phyloP scores from a whole-genome alignment of 2,329 filamentous ascomycete genomes.

The Apiospora koreana region DNA sequence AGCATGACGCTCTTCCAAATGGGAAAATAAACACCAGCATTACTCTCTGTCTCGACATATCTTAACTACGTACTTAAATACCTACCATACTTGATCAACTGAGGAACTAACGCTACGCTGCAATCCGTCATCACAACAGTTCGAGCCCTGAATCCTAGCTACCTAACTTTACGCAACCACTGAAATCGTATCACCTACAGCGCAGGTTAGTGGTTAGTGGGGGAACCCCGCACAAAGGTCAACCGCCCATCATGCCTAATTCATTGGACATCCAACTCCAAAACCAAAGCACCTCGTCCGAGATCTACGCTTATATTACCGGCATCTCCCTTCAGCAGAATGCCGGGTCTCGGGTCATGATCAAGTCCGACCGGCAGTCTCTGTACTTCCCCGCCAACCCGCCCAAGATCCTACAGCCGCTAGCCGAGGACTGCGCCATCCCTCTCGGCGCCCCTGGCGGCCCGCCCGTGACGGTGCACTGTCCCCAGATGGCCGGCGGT shows the following conservation, averaged over 20 bases:
- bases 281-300: constrained; percentile 64
- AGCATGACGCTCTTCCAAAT: not conserved
- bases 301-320: constrained; percentile 70
- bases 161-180: not conserved
- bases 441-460: constrained; percentile 61
- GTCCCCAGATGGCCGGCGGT: constrained; percentile 70
- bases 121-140: too few species aligned
- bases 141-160: not conserved
- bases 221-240: not conserved
- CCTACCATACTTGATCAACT: not conserved
- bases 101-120: too few species aligned
- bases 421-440: constrained; percentile 63
- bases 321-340: constrained; percentile 62
- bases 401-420: constrained; percentile 45
- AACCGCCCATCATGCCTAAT: not conserved
- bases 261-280: not conserved
- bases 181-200: not conserved
- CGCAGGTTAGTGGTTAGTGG: not conserved
- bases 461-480: constrained; percentile 61
- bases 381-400: constrained; percentile 67
- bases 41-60: not conserved
- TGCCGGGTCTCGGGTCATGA: constrained; percentile 57
- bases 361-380: constrained; percentile 66
- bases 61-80: too few species aligned
- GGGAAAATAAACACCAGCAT: not conserved